These are phyloP conservation scores for Sonneratia alba DNA, from an alignment of 345 rosid genomes.

Conservation along the genomic window DNA sequence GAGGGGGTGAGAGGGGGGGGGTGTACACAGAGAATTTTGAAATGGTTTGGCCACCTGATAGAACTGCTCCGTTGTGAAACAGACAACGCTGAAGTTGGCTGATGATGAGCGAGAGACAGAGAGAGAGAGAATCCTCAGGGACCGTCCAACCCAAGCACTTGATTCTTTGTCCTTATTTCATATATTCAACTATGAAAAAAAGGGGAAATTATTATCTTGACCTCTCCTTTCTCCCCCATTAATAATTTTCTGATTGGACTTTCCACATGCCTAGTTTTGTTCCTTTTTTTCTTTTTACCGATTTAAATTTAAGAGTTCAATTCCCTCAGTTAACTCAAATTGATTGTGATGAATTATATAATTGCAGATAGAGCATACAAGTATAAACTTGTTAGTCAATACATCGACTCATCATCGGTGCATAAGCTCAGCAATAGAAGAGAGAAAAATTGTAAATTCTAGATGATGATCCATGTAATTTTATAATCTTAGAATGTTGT, in stretches of 20 bases:
- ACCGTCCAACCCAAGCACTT: slow-evolving; percentile 1
- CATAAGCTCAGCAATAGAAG: neutral
- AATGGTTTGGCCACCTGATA: slow-evolving; percentile 20
- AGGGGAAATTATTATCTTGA: neutral
- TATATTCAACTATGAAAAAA: neutral
- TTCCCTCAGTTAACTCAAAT: too few relatives aligned
- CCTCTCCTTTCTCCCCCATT: neutral
- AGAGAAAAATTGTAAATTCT: neutral
- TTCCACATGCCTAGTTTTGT: neutral
- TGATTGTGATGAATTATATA: neutral
- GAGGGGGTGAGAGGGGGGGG: slow-evolving; percentile 14
- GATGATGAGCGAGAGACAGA: slow-evolving; percentile 19
- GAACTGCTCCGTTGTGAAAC: slow-evolving; percentile 36
- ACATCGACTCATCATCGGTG: neutral
- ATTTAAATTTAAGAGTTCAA: neutral
- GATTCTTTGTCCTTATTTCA: too few relatives aligned
- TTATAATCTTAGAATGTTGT: neutral
- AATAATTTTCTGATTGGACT: neutral
- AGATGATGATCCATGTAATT: neutral
- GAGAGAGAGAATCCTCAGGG: slow-evolving; percentile 8
- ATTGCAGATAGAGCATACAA: too few relatives aligned
- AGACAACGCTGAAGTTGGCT: slow-evolving; percentile 57
- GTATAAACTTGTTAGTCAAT: neutral
- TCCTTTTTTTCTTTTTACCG: too few relatives aligned
- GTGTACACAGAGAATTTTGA: neutral